Evolutionary conservation across 768 basidiomycete species (phyloP), one percentile per base, ranked within the genome.

Genomic region (Agaricus sinodeliciosus): DNA sequence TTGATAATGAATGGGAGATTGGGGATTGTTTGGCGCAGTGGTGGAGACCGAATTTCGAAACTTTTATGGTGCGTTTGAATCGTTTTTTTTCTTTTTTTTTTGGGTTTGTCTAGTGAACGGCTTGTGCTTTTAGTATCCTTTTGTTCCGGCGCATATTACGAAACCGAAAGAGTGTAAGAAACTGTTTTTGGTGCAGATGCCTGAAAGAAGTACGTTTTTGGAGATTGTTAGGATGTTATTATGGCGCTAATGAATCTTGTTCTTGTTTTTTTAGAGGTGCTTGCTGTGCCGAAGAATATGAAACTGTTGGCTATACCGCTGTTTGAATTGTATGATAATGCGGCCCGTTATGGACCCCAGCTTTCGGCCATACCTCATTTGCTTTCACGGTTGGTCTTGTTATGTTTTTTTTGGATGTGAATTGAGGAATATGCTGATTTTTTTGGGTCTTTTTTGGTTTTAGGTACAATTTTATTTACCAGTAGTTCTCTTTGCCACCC

Each of bases 111-210:
- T 41, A 53, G 37, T 25, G 51, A 13, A 34, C 41, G 7, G 19
- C 6, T 31, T 31, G 31, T 7, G 31, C 11, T 36, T 35, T 27
- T 62, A 94, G 94, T 96, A 95, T 61, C 93, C 94, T 0, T 94
- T 93, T 65, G 78, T 93, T 50, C 94, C 93, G 0, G 90, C 94
- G 13, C 96, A 99, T 70, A 90, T 96, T 57, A 93, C 92, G 34
- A 93, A 94, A 65, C 96, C 95, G 8, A 99, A 99, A 71, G 95
- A 99, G 65, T 90, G 91, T 75, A 98, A 97, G 72, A 95, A 94
- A 63, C 76, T 96, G 34, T 97, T 90, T 71, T 73, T 97, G 27
- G 90, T 98, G 3, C 90, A 95, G 64, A 90, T 99, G 82, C 96
- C 95, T 2, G 90, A 92, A 65, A 79, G 83, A 56, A 95, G 95